These are phyloP conservation scores for Francoa sonchifolia DNA, from an alignment of 441 rosid species.

Conservation along the genomic window DNA sequence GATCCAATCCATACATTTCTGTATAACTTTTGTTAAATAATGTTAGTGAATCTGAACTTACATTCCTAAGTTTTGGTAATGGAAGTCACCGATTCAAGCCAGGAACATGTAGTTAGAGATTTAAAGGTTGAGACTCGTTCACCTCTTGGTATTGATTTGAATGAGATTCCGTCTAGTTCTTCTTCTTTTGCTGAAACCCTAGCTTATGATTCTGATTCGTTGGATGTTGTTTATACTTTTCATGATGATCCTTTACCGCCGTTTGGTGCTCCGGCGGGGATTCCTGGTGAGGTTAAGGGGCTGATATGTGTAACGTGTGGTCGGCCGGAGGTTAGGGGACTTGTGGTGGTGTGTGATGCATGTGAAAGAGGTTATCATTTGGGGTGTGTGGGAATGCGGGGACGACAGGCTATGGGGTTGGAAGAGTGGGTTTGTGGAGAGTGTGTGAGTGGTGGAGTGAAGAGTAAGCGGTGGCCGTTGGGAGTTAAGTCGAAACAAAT, in stretches of 20 bases:
- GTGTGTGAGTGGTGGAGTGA: slow-evolving; percentile 40
- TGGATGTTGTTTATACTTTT: slow-evolving; percentile 44
- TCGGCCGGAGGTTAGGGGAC: slow-evolving; percentile 31
- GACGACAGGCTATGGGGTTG: slow-evolving; percentile 15
- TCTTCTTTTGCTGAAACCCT: slow-evolving; percentile 23
- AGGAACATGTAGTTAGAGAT: slow-evolving; percentile 14
- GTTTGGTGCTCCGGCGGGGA: slow-evolving; percentile 28
- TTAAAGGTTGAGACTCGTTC: slow-evolving; percentile 30
- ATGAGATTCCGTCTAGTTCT: slow-evolving; percentile 79
- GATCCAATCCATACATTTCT: too few species aligned
- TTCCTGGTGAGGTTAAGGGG: slow-evolving; percentile 18
- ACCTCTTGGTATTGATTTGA: slow-evolving; percentile 73
- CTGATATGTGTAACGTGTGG: slow-evolving; percentile 46
- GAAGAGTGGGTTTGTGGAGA: slow-evolving; percentile 67
- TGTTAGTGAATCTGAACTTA: too few species aligned
- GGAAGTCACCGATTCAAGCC: slow-evolving; percentile 40
- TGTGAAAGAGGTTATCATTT: slow-evolving; percentile 77
- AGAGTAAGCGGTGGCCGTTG: slow-evolving; percentile 72
- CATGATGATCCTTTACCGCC: slow-evolving; percentile 45
- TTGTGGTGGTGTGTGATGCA: slow-evolving; percentile 66
- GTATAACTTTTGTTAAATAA: too few species aligned
- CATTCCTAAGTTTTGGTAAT: too few species aligned
- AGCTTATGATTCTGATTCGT: slow-evolving; percentile 24
- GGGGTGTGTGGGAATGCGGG: slow-evolving; percentile 34
- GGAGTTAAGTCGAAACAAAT: slow-evolving; percentile 60